Conservation (phyloP, 2,329 filamentous ascomycete genomes). For the Trichoderma pleuroti region DNA sequence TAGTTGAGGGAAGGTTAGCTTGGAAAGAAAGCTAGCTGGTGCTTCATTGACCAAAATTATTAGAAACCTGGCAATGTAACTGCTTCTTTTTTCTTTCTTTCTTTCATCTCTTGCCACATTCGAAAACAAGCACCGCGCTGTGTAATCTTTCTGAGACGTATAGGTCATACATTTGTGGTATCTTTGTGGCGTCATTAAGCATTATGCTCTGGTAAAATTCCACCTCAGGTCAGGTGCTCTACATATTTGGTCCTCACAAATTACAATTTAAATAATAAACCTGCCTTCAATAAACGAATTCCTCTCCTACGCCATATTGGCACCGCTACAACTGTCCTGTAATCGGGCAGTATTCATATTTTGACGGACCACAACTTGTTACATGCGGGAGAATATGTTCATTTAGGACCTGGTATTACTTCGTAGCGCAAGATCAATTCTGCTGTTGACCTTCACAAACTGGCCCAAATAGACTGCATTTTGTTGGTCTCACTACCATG, state of each 20-base stretch:
- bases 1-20: neutral
- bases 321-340: neutral
- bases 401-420: no score
- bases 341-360: neutral
- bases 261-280: no score
- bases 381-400: neutral
- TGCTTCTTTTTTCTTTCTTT: no score
- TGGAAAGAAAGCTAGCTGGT: neutral
- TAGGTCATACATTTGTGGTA: neutral
- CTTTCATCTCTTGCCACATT: no score
- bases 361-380: neutral
- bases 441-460: no score
- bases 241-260: no score
- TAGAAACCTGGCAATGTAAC: neutral
- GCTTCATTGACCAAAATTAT: neutral
- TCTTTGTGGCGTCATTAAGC: neutral
- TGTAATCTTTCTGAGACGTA: neutral
- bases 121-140: neutral
- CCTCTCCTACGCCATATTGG: neutral
- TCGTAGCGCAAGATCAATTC: no score
- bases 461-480: no score
- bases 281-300: no score
- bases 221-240: neutral
- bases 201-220: neutral
- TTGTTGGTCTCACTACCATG: no score